Evolutionary conservation across 176 grass and related monocot genomes (phyloP).

Genomic region (Eleusine indica): DNA sequence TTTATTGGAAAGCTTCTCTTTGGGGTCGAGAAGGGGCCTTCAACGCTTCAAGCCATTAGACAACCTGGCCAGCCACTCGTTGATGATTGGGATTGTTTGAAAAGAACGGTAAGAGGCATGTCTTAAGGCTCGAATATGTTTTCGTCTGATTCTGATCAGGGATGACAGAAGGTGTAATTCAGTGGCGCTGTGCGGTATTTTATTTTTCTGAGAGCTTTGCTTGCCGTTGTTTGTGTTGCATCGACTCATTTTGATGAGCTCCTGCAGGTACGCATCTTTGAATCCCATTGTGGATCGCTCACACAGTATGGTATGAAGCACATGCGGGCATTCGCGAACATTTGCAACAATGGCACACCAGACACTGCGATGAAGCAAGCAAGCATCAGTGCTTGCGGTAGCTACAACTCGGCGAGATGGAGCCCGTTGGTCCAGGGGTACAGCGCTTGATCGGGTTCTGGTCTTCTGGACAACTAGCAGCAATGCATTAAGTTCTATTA

Average conservation of each 20-base stretch:
- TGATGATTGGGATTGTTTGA: slow-evolving; percentile 92
- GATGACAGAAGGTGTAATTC: background rate
- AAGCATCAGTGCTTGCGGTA: slow-evolving; percentile 45
- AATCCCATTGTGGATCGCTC: slow-evolving; percentile 74
- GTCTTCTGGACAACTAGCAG: background rate
- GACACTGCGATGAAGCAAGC: slow-evolving; percentile 53
- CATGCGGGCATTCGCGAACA: slow-evolving; percentile 72
- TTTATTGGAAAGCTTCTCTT: slow-evolving; percentile 79
- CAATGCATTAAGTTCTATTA: background rate
- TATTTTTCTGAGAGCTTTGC: background rate
- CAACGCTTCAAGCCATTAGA: slow-evolving; percentile 54
- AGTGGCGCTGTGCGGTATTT: background rate
- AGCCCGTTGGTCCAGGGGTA: slow-evolving; percentile 52
- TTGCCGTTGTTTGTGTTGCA: background rate
- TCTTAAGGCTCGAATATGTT: background rate
- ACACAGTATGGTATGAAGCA: slow-evolving; percentile 91
- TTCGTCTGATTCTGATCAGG: background rate
- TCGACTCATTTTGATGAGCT: background rate
- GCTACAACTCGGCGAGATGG: slow-evolving; percentile 56
- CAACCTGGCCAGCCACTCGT: slow-evolving; percentile 57
- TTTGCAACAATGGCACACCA: slow-evolving; percentile 66
- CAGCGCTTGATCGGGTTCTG: slow-evolving; percentile 60
- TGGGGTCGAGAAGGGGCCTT: slow-evolving; percentile 62
- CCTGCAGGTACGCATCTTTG: slow-evolving; percentile 70
- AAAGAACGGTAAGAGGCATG: slow-evolving; percentile 54